Evolutionary conservation across 352 stramenopile genomes (phyloP).

Genomic region (Pythium monospermum): DNA sequence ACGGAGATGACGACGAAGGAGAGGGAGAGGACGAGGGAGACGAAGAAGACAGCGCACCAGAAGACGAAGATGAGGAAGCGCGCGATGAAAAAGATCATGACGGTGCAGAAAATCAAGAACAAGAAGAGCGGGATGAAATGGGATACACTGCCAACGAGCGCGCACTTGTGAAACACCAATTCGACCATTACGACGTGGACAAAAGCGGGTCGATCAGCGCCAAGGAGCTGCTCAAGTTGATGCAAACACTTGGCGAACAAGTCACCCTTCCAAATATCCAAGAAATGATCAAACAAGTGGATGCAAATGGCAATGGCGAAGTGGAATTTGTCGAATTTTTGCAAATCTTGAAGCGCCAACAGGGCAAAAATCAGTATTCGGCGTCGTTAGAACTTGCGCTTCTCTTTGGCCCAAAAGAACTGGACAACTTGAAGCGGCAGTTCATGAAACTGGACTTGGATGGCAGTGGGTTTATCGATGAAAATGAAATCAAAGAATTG

Average conservation of each 20-base stretch:
- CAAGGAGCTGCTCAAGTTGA: conserved; percentile 51
- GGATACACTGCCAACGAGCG: conserved; percentile 43
- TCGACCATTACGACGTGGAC: conserved; percentile 58
- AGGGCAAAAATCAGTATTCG: conserved; percentile 57
- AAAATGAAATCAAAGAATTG: conserved; percentile 51
- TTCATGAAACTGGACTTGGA: conserved; percentile 69
- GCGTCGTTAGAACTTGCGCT: conserved; percentile 58
- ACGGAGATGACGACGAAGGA: conserved; percentile 1
- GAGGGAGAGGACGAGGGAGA: conserved; percentile 5
- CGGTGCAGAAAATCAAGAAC: conserved; percentile 9
- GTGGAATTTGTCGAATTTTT: conserved; percentile 73
- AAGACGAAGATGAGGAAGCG: conserved; percentile 9
- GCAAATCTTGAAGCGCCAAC: conserved; percentile 47
- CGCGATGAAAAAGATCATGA: conserved; percentile 12
- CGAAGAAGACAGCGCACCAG: conserved; percentile 12
- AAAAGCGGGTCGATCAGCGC: conserved; percentile 57
- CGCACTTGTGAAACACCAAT: conserved; percentile 40
- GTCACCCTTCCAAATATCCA: conserved; percentile 52
- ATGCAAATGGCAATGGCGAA: conserved; percentile 53
- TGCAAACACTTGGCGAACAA: conserved; percentile 52
- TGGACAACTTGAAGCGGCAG: conserved; percentile 61
- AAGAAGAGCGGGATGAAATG: conserved; percentile 18
- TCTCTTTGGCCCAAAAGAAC: conserved; percentile 55
- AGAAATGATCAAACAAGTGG: conserved; percentile 51
- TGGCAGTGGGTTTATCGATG: conserved; percentile 60